A percentile compares a stretch with the other conserved stretches of the same genome.
phyloP scores from a whole-genome alignment of 805 yeast genomes.

The Middelhovenomyces tepae region DNA sequence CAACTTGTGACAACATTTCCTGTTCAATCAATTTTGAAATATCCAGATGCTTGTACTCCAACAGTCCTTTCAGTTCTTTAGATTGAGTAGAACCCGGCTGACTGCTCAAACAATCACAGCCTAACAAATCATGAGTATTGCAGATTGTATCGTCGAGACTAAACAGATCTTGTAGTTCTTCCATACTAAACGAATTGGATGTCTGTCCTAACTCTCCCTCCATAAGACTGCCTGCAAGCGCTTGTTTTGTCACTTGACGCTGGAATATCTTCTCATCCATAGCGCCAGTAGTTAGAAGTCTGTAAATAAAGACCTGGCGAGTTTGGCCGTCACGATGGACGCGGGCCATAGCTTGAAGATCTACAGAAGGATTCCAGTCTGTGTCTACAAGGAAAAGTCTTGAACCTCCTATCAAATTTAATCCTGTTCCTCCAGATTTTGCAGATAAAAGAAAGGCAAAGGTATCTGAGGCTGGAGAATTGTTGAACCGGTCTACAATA shows the following conservation, averaged over 20 bases:
- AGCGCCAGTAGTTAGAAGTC: conserved; percentile 79
- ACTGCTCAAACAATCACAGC: conserved; percentile 37
- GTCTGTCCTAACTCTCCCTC: conserved; percentile 23
- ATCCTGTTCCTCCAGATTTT: conserved; percentile 89
- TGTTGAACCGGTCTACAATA: conserved; percentile 64
- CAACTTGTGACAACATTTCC: neutral
- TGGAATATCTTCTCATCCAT: conserved; percentile 93
- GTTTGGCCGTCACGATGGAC: conserved; percentile 91
- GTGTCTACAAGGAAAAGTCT: conserved; percentile 79
- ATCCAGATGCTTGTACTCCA: neutral
- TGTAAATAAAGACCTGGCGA: conserved; percentile 66
- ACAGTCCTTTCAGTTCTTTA: neutral
- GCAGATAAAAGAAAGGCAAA: conserved; percentile 76
- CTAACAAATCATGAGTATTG: conserved; percentile 30
- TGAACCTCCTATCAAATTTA: conserved; percentile 85
- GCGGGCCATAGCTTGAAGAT: conserved; percentile 91
- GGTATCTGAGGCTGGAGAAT: conserved; percentile 27
- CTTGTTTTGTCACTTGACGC: conserved; percentile 77
- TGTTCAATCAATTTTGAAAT: neutral
- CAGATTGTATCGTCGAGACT: conserved; percentile 33
- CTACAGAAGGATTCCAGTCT: conserved; percentile 95
- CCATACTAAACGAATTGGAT: conserved; percentile 53
- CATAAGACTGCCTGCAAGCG: conserved; percentile 64
- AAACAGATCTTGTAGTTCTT: conserved; percentile 69
- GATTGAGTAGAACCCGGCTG: too few species aligned